Evolutionary conservation across 257 asterid species (phyloP).

Genomic region (Dorcoceras hygrometricum): DNA sequence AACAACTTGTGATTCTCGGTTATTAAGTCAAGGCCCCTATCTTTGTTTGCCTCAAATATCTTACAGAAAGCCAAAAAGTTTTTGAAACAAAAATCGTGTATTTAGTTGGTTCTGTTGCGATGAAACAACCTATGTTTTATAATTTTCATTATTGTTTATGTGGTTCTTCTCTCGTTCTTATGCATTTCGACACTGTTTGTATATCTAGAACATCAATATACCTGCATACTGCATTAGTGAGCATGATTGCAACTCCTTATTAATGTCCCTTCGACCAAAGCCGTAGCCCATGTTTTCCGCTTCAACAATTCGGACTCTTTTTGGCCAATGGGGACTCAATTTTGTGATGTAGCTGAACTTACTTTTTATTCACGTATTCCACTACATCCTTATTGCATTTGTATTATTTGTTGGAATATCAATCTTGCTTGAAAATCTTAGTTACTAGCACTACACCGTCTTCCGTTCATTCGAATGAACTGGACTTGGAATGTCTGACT

Average conservation of each 20-base stretch:
- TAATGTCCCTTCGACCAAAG: constrained; percentile 11
- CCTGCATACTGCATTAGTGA: not conserved
- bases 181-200: not conserved
- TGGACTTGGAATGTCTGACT: not conserved
- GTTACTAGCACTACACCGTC: not conserved
- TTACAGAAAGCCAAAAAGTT: no score
- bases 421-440: not conserved
- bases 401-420: not conserved
- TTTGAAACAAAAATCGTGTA: no score
- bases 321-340: not conserved
- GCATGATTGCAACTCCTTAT: constrained; percentile 4
- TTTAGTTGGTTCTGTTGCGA: no score
- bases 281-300: constrained; percentile 11
- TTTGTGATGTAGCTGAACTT: constrained; percentile 1
- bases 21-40: not conserved
- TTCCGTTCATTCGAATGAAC: not conserved
- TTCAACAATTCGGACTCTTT: not conserved
- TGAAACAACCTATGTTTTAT: no score
- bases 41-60: not conserved
- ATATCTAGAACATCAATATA: not conserved
- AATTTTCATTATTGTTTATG: not conserved
- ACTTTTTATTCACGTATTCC: not conserved
- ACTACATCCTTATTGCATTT: not conserved
- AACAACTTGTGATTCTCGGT: not conserved
- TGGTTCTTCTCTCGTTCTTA: not conserved